A percentile compares a stretch with the other conserved stretches of the same genome.
These are phyloP conservation scores for Ceratocystis diversiconidia DNA, from an alignment of 2,329 filamentous ascomycete species.

Conservation along the genomic window DNA sequence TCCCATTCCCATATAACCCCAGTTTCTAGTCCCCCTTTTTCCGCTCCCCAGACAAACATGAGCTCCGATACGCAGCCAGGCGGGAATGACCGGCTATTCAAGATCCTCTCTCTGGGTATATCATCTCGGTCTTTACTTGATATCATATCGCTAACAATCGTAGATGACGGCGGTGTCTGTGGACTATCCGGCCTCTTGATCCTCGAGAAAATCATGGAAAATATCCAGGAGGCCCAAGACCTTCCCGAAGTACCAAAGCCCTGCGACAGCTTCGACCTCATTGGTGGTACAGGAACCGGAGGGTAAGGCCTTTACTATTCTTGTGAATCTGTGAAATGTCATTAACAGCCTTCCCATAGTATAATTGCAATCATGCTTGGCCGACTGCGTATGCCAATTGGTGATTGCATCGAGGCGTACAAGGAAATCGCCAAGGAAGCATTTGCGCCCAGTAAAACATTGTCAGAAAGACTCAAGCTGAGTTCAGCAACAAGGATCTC, in stretches of 20 bases:
- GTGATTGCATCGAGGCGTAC: background rate
- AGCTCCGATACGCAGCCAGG: no score
- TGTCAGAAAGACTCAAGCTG: background rate
- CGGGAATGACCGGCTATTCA: background rate
- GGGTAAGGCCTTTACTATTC: slow-evolving; percentile 17
- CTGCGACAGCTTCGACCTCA: slow-evolving; percentile 23
- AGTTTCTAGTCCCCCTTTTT: no score
- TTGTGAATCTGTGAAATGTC: background rate
- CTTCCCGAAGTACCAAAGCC: slow-evolving; percentile 20
- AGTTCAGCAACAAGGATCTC: background rate
- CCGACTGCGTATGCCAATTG: background rate
- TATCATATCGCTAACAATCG: no score
- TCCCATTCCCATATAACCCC: no score
- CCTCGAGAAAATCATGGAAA: no score
- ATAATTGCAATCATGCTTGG: background rate
- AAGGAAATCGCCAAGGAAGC: background rate
- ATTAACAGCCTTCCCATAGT: background rate
- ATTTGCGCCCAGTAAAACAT: background rate
- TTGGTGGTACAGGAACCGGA: slow-evolving; percentile 24
- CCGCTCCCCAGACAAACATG: no score
- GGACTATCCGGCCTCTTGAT: no score
- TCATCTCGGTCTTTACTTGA: no score
- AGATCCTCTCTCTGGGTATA: no score
- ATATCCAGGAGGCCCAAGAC: slow-evolving; percentile 16
- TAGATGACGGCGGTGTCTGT: no score